phyloP scores from a whole-genome alignment of 73 alveolate genomes.

The Chromera velia region DNA sequence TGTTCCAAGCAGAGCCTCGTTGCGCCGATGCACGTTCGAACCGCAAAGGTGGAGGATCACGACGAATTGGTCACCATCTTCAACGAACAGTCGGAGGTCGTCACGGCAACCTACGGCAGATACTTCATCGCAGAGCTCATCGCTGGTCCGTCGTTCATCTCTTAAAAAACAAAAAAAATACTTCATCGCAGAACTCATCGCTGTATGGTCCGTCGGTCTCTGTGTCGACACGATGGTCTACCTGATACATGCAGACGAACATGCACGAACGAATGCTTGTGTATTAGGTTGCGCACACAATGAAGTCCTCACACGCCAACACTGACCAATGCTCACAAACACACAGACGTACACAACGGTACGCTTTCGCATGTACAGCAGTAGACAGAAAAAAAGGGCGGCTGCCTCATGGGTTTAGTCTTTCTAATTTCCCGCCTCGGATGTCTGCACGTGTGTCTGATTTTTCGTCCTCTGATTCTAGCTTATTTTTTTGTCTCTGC shows the following conservation, averaged over 20 bases:
- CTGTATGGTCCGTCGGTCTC: too few species aligned
- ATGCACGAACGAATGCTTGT: not conserved
- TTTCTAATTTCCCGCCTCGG: not conserved
- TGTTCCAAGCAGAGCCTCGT: too few species aligned
- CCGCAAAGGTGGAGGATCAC: constrained; percentile 51
- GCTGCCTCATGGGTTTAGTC: too few species aligned
- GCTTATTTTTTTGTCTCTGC: too few species aligned
- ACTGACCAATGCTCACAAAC: not conserved
- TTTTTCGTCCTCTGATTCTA: constrained; percentile 32
- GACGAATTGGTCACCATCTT: constrained; percentile 72
- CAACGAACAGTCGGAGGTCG: constrained; percentile 67
- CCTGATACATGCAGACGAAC: too few species aligned
- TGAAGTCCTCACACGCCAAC: not conserved
- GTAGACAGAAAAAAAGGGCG: too few species aligned
- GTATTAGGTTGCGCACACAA: not conserved
- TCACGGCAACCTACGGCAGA: constrained; percentile 71
- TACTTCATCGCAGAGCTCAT: constrained; percentile 75
- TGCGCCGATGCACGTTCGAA: not conserved
- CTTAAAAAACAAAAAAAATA: not conserved
- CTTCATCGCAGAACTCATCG: too few species aligned
- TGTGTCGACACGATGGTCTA: too few species aligned
- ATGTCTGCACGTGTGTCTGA: not conserved
- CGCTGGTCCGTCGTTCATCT: constrained; percentile 37
- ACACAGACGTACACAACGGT: not conserved
- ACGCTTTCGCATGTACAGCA: too few species aligned